These are phyloP conservation scores for Termitomyces titanicus DNA, from an alignment of 768 basidiomycete genomes.

Conservation along the genomic window DNA sequence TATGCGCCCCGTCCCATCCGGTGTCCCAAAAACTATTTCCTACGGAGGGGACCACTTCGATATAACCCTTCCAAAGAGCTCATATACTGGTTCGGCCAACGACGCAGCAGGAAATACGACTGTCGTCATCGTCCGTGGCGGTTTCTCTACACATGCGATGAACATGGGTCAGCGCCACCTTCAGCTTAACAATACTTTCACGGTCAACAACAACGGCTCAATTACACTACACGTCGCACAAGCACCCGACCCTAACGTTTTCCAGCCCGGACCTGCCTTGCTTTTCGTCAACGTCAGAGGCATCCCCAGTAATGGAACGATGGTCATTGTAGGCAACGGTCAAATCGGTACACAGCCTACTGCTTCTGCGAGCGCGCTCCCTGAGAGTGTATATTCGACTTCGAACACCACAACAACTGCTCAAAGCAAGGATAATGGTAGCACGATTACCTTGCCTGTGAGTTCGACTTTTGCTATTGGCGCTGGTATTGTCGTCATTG, in stretches of 20 bases:
- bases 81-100: slow-evolving; percentile 68
- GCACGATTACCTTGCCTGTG: not conserved
- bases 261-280: slow-evolving; percentile 79
- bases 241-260: slow-evolving; percentile 76
- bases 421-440: not conserved
- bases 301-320: slow-evolving; percentile 66
- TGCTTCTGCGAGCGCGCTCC: slow-evolving; percentile 23
- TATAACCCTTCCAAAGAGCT: slow-evolving; percentile 60
- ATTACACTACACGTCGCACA: slow-evolving; percentile 80
- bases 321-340: slow-evolving; percentile 68
- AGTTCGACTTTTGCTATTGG: not conserved
- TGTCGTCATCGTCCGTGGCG: slow-evolving; percentile 75
- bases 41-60: slow-evolving; percentile 87
- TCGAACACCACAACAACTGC: not conserved
- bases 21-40: slow-evolving; percentile 65
- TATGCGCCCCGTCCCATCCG: slow-evolving; percentile 66
- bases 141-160: slow-evolving; percentile 84
- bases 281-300: slow-evolving; percentile 71
- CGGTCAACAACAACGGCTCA: slow-evolving; percentile 69
- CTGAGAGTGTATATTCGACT: slow-evolving; percentile 1
- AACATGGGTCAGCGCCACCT: slow-evolving; percentile 84
- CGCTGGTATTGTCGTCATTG: not conserved
- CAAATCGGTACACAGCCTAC: slow-evolving; percentile 56
- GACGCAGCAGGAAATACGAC: slow-evolving; percentile 71
- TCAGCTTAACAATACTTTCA: slow-evolving; percentile 70